These are phyloP conservation scores for Dactylellina cionopaga DNA, from an alignment of 2,329 filamentous ascomycete genomes.

Conservation along the genomic window DNA sequence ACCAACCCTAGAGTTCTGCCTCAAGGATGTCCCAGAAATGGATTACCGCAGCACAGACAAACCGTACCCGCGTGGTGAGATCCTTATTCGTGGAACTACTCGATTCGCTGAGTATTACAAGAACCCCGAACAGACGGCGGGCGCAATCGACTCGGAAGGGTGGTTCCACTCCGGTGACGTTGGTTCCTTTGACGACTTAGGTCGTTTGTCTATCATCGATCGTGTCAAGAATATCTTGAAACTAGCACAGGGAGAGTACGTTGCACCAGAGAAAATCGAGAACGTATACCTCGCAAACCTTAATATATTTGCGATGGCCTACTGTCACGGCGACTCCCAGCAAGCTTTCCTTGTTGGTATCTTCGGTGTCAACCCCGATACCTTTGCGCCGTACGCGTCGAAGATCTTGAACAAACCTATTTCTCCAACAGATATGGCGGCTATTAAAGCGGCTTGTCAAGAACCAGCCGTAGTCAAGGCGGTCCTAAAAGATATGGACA, in stretches of 20 bases:
- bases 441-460: slow-evolving; percentile 72
- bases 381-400: slow-evolving; percentile 82
- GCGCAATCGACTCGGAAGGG: slow-evolving; percentile 83
- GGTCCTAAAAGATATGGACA: slow-evolving; percentile 80
- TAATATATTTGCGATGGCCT: slow-evolving; percentile 79
- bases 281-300: slow-evolving; percentile 89
- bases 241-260: slow-evolving; percentile 96
- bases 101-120: slow-evolving; percentile 90
- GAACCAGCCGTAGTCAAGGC: slow-evolving; percentile 78
- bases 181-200: slow-evolving; percentile 81
- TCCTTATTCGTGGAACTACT: slow-evolving; percentile 81
- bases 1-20: slow-evolving; percentile 76
- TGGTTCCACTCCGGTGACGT: slow-evolving; percentile 99
- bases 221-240: slow-evolving; percentile 99
- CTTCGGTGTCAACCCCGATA: slow-evolving; percentile 85
- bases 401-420: slow-evolving; percentile 78
- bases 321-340: slow-evolving; percentile 85
- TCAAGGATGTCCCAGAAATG: slow-evolving; percentile 90
- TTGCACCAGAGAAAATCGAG: slow-evolving; percentile 95
- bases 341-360: slow-evolving; percentile 85
- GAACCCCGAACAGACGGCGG: slow-evolving; percentile 85
- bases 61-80: slow-evolving; percentile 87
- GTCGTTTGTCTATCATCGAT: slow-evolving; percentile 92
- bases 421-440: slow-evolving; percentile 71
- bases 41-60: slow-evolving; percentile 89